Evolutionary conservation across 1,284 basidiomycete species (phyloP).

Genomic region (Ceraceosorus guamensis): DNA sequence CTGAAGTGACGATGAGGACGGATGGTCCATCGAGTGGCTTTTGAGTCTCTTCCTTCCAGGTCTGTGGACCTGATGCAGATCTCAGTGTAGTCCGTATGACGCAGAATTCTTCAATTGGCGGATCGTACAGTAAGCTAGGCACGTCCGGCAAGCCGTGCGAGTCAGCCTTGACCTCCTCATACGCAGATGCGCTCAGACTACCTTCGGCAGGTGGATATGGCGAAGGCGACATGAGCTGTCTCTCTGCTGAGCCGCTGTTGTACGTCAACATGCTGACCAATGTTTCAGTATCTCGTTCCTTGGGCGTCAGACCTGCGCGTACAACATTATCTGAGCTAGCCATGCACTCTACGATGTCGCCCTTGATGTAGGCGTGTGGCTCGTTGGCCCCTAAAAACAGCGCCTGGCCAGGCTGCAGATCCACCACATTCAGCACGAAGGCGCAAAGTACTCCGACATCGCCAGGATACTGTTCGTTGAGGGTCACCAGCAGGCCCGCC

Average conservation of each 20-base stretch:
- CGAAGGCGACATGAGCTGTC: constrained; percentile 62
- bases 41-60: too few species aligned
- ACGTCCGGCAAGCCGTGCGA: neutral
- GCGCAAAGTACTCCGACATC: constrained; percentile 93
- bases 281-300: constrained; percentile 84
- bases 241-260: constrained; percentile 52
- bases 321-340: constrained; percentile 78
- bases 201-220: constrained; percentile 51
- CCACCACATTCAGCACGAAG: constrained; percentile 81
- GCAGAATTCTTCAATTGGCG: constrained; percentile 88
- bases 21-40: constrained; percentile 70
- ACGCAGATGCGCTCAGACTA: constrained; percentile 12
- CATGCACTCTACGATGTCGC: constrained; percentile 48
- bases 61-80: constrained; percentile 48
- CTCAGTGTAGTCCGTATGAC: constrained; percentile 64
- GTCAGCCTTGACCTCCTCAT: constrained; percentile 2
- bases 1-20: constrained; percentile 69
- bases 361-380: constrained; percentile 86
- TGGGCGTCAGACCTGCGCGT: constrained; percentile 93
- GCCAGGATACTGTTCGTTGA: constrained; percentile 76
- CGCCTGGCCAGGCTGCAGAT: constrained; percentile 73
- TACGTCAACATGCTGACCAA: constrained; percentile 85
- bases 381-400: constrained; percentile 93
- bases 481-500: constrained; percentile 61
- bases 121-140: constrained; percentile 65